Conservation (phyloP, 2,329 filamentous ascomycete species). For the Alternaria alternata region DNA sequence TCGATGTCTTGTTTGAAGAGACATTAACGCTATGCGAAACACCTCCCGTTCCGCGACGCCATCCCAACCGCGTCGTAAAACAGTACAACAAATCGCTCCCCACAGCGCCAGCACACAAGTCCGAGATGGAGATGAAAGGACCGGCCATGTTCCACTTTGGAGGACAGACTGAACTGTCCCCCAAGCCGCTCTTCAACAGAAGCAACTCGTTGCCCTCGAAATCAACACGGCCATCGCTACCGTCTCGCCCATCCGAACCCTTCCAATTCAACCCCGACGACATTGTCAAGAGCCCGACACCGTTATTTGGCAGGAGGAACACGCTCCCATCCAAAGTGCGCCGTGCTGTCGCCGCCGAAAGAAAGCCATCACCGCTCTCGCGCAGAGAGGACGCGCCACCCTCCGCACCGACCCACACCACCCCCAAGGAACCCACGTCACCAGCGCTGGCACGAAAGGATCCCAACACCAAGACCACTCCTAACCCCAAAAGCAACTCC, state of each 20-base stretch:
- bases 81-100: conserved; percentile 25
- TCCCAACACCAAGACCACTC: background rate
- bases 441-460: conserved; percentile 5
- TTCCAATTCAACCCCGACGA: conserved; percentile 7
- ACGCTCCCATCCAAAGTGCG: conserved; percentile 25
- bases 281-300: conserved; percentile 8
- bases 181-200: conserved; percentile 39
- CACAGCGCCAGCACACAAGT: conserved; percentile 11
- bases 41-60: conserved; percentile 26
- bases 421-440: conserved; percentile 8
- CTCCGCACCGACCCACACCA: conserved; percentile 19
- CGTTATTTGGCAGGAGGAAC: conserved; percentile 8
- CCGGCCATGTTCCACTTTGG: conserved; percentile 18
- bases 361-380: conserved; percentile 35
- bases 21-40: conserved; percentile 24
- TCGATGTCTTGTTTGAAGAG: conserved; percentile 22
- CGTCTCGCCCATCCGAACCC: conserved; percentile 8
- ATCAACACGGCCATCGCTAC: conserved; percentile 15
- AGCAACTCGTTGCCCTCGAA: conserved; percentile 25
- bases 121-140: conserved; percentile 18
- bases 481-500: conserved; percentile 3
- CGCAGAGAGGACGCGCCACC: conserved; percentile 29
- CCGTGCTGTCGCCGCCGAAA: conserved; percentile 29
- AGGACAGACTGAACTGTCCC: conserved; percentile 23
- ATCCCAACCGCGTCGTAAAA: conserved; percentile 24